Evolutionary conservation across 768 basidiomycete species (phyloP).

Genomic region (Mycena olivaceomarginata): DNA sequence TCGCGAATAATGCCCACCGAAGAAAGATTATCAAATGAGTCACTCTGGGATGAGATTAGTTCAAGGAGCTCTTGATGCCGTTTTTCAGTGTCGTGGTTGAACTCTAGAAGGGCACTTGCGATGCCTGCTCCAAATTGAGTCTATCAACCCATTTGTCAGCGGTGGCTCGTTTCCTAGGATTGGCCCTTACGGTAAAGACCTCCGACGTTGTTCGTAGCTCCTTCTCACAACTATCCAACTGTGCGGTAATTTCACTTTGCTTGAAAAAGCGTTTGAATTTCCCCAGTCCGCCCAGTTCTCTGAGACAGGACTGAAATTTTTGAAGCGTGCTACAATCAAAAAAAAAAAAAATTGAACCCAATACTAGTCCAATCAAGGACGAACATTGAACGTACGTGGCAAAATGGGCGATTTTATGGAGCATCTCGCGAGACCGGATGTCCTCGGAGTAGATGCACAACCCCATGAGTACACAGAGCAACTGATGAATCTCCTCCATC

Average conservation of each 20-base stretch:
- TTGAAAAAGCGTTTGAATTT: slow-evolving; percentile 13
- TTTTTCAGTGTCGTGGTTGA: not conserved
- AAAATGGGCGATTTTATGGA: slow-evolving; percentile 11
- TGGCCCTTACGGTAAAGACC: not conserved
- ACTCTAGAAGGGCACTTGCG: not conserved
- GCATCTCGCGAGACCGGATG: not conserved
- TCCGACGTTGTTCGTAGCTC: not conserved
- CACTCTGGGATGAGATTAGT: slow-evolving; percentile 16
- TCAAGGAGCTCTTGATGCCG: slow-evolving; percentile 29
- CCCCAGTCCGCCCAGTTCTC: not conserved
- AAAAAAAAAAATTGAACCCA: not conserved
- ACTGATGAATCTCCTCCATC: no score
- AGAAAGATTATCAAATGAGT: not conserved
- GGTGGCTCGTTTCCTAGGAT: not conserved
- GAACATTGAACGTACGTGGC: not conserved
- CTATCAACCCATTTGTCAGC: not conserved
- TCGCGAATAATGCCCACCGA: slow-evolving; percentile 3
- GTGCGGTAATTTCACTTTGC: slow-evolving; percentile 14
- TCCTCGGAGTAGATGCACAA: slow-evolving; percentile 9
- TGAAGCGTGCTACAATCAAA: not conserved
- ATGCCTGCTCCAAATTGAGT: not conserved
- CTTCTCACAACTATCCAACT: not conserved
- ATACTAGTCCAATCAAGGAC: not conserved
- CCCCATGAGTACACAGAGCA: no score
- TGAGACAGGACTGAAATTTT: slow-evolving; percentile 1